phyloP scores from a whole-genome alignment of 257 asterid genomes.

The Petunia secreta region DNA sequence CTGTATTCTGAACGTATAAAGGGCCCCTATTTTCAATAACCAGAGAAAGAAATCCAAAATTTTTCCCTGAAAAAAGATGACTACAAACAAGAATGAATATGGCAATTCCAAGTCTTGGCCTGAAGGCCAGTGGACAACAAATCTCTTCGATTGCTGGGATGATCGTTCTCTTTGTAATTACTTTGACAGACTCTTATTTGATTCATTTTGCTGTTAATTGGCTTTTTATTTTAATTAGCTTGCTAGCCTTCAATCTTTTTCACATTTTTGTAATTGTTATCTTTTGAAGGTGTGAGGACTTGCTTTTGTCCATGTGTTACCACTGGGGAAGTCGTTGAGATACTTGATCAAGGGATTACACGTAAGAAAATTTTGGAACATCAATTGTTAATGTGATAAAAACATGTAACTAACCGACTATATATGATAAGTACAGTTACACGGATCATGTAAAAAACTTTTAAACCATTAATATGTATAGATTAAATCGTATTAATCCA shows the following conservation, averaged over 20 bases:
- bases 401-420: background rate
- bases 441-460: no score
- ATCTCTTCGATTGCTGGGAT: slow-evolving; percentile 37
- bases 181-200: background rate
- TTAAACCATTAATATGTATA: background rate
- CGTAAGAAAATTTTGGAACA: slow-evolving; percentile 23
- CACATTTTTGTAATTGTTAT: background rate
- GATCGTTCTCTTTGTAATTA: slow-evolving; percentile 39
- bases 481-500: background rate
- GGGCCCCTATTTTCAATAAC: background rate
- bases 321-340: slow-evolving; percentile 40
- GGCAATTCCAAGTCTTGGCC: slow-evolving; percentile 23
- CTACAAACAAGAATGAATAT: background rate
- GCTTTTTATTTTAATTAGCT: background rate
- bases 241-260: background rate
- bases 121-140: slow-evolving; percentile 44
- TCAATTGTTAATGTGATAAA: background rate
- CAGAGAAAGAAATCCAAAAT: background rate
- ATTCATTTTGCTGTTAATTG: background rate
- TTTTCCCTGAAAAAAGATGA: slow-evolving; percentile 5
- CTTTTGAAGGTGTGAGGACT: slow-evolving; percentile 36
- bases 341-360: slow-evolving; percentile 46
- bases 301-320: slow-evolving; percentile 46
- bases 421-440: background rate
- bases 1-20: background rate